Percentiles rank a stretch among this genome's conserved stretches.
phyloP scores from a whole-genome alignment of 495 filamentous ascomycete genomes.

The Paragyromitra xinjiangensis region DNA sequence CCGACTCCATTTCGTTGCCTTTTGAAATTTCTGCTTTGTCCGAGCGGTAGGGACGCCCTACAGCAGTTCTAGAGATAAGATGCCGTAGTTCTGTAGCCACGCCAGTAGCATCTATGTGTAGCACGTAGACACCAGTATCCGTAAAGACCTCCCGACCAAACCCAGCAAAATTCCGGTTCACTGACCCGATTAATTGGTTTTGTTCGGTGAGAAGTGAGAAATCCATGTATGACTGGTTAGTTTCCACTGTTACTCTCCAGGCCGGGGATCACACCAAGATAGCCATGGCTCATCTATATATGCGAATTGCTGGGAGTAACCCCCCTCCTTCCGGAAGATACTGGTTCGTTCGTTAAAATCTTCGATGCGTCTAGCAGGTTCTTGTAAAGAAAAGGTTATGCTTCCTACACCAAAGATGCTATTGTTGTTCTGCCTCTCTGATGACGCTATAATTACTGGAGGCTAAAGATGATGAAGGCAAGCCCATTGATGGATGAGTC shows the following conservation, averaged over 20 bases:
- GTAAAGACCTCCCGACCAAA: conserved; percentile 78
- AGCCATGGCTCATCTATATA: conserved; percentile 68
- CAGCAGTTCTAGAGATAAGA: conserved; percentile 58
- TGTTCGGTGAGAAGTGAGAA: conserved; percentile 66
- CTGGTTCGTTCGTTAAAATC: too few relatives aligned
- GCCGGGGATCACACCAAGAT: conserved; percentile 60
- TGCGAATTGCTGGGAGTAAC: conserved; percentile 70
- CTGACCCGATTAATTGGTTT: conserved; percentile 65
- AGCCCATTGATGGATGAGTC: too few relatives aligned
- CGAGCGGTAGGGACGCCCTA: not conserved
- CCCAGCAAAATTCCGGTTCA: conserved; percentile 74
- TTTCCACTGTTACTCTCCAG: not conserved
- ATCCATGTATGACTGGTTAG: conserved; percentile 55
- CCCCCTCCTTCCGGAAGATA: conserved; percentile 51
- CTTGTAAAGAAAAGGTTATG: too few relatives aligned
- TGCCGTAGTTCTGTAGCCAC: conserved; percentile 60
- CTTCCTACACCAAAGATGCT: too few relatives aligned
- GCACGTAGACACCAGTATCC: conserved; percentile 74
- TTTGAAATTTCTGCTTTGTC: not conserved
- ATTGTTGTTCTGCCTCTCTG: too few relatives aligned
- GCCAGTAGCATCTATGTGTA: conserved; percentile 73
- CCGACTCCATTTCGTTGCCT: conserved; percentile 22
- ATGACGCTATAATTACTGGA: too few relatives aligned
- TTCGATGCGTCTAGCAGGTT: too few relatives aligned
- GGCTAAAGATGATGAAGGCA: too few relatives aligned